Evolutionary conservation across 257 asterid species (phyloP), one percentile per base, ranked within the genome.

Genomic region (Apocynum venetum): DNA sequence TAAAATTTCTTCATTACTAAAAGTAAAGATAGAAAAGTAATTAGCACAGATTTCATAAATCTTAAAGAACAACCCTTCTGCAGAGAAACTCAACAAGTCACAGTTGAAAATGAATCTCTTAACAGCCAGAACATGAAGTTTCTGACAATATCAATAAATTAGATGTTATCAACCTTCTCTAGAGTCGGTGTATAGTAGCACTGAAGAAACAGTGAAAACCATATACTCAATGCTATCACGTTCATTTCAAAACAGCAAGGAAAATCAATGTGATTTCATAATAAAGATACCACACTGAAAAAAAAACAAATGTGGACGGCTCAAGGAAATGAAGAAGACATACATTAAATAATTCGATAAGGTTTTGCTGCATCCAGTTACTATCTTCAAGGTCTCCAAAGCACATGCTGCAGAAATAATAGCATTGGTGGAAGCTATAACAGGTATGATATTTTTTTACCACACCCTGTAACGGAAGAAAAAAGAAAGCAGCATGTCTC

Each of bases 401-500:
- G 99, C 89, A 85, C 99, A 96, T 36, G 97, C 94, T 77, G 97
- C 97, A 55, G 98, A 96, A 86, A 96, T 92, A 53, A 96, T 92
- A 53, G 99, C 99, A 79, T 93, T 96, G 46, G 98, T 93, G 53
- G 99, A 96, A 79, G 98, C 99, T 82, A 92, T 96, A 55, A 98
- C 99, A 75, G 98, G 99, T 84, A 96, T 93, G 36, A 96, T 93
- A 85, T 93, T 96, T 89, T 89, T 96, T 96, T 79, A 96, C 99
- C 82, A 96, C 99, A 77, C 99, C 99, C 97, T 96, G 90, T 48
- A 69, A 86, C 59, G 20, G 52, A 14, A 61, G 57, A 73, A 51
- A 56, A 13, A 76, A 3, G 36, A 51, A 43, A 17, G 65, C 36
- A n/a, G 56, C 57, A 63, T 13, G 48, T 51, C 55, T 38, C 60